These are phyloP conservation scores for Mycena rosella DNA, from an alignment of 768 basidiomycete species.

Conservation along the genomic window DNA sequence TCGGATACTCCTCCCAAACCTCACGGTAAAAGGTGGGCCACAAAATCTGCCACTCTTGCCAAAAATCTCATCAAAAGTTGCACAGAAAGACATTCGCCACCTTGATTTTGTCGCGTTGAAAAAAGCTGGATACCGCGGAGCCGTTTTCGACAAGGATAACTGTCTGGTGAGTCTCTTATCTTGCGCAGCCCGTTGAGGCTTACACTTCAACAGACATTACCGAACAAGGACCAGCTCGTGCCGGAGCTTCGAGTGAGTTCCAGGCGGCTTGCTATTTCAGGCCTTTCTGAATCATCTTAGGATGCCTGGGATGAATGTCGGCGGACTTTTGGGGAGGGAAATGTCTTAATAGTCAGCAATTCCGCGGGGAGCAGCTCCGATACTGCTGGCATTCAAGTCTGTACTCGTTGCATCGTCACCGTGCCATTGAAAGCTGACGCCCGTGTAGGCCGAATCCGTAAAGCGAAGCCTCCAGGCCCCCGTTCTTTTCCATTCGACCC, in stretches of 20 bases:
- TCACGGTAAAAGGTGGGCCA: conserved; percentile 74
- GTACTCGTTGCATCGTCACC: conserved; percentile 39
- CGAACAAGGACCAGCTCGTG: conserved; percentile 80
- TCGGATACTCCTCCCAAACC: conserved; percentile 73
- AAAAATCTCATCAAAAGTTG: conserved; percentile 36
- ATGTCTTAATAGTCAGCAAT: conserved; percentile 94
- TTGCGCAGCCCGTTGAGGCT: background rate
- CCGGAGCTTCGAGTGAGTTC: conserved; percentile 77
- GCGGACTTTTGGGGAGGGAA: conserved; percentile 77
- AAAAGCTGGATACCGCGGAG: conserved; percentile 86
- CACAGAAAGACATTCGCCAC: conserved; percentile 86
- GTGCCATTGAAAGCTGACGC: background rate
- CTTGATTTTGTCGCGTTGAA: conserved; percentile 82
- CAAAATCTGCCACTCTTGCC: conserved; percentile 1
- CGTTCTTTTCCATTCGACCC: conserved; percentile 80
- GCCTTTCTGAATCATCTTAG: conserved; percentile 49
- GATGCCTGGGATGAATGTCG: conserved; percentile 82
- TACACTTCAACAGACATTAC: conserved; percentile 72
- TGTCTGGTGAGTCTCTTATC: conserved; percentile 76
- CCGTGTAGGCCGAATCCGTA: conserved; percentile 85
- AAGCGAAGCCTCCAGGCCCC: conserved; percentile 81
- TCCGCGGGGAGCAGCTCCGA: conserved; percentile 89
- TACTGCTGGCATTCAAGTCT: conserved; percentile 83
- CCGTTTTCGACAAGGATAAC: conserved; percentile 98
- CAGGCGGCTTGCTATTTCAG: background rate